phyloP scores from a whole-genome alignment of 1,284 basidiomycete genomes.

The Puccinia hordei region DNA sequence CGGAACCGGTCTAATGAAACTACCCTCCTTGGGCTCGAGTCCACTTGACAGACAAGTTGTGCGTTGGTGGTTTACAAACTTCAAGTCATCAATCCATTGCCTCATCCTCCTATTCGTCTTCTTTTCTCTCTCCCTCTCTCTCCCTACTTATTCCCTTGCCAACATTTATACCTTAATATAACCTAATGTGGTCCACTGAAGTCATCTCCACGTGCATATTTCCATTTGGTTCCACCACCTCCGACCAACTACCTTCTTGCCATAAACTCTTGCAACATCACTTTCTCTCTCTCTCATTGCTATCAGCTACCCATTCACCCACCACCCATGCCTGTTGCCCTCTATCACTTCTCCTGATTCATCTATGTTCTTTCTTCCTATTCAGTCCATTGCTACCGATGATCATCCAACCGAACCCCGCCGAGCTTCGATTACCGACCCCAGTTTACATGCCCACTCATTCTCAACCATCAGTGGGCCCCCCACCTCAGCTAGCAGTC shows the following conservation, averaged over 20 bases:
- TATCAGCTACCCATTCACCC: too few species aligned
- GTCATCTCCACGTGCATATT: neutral
- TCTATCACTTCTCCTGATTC: neutral
- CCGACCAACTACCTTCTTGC: too few species aligned
- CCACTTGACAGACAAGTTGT: constrained; percentile 19
- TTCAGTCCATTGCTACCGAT: constrained; percentile 1
- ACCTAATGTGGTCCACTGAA: too few species aligned
- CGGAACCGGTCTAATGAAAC: neutral
- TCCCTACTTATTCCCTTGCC: too few species aligned
- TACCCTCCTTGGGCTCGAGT: constrained; percentile 6
- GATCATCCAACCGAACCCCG: neutral
- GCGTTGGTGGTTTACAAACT: constrained; percentile 2
- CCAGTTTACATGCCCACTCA: constrained; percentile 33
- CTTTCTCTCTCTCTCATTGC: too few species aligned
- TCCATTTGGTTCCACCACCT: neutral
- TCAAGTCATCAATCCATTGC: neutral
- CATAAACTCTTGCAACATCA: too few species aligned
- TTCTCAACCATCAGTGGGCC: neutral
- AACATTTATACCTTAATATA: too few species aligned
- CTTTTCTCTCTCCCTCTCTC: neutral
- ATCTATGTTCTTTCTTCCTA: neutral
- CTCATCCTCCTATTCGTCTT: neutral
- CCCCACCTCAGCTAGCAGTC: neutral
- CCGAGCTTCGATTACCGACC: constrained; percentile 37
- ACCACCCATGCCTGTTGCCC: neutral